Evolutionary conservation across 169 alveolate species (phyloP), one percentile per base, ranked within the genome.

Genomic region (Cryptosporidium meleagridis): DNA sequence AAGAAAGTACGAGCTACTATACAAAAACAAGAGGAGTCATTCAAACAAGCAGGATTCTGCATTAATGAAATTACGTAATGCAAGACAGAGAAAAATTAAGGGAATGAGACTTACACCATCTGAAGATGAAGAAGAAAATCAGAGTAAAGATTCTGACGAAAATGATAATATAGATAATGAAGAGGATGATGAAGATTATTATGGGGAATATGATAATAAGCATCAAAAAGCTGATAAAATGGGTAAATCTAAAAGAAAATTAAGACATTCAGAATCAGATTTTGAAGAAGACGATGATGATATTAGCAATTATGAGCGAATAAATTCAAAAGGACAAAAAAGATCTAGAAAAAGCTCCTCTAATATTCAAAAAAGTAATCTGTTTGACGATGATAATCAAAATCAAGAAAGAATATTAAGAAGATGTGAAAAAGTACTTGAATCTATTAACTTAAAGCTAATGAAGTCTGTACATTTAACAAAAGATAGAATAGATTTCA

Each of bases 11-110:
- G 89, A 80, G 52, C 48, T 80, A 18, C 48, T 80, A 29, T 65
- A 80, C 44, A 80, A 65, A 35, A 80, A 44, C 18, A 80, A 44
- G 55, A 80, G 16, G 41, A 80, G 68, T 61, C 80, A 67, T 21
- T 44, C 89, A 29, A 80, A 67, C 16, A 80, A 65, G 44, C 89
- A 65, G 55, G 89, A 80, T 23, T 80, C 89, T 33, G 89, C 89
- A 14, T 48, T 80, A 41, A 39, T 80, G 39, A 65, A 67, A 48
- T 12, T 80, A 8, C 69, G 89, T n/a, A 80, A 80, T 41, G 89
- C 89, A 21, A 59, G 89, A n/a, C 69, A 62, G 41, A 59, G 89
- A 44, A 80, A 80, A 39, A 59, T 29, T 3, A 80, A 53, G n/a
- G 89, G 75, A 9, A 41, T 61, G 29, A 62, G 23, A 62, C 39